Evolutionary conservation across 441 rosid genomes (phyloP).

Genomic region (Bocquillonia castaneifolia): DNA sequence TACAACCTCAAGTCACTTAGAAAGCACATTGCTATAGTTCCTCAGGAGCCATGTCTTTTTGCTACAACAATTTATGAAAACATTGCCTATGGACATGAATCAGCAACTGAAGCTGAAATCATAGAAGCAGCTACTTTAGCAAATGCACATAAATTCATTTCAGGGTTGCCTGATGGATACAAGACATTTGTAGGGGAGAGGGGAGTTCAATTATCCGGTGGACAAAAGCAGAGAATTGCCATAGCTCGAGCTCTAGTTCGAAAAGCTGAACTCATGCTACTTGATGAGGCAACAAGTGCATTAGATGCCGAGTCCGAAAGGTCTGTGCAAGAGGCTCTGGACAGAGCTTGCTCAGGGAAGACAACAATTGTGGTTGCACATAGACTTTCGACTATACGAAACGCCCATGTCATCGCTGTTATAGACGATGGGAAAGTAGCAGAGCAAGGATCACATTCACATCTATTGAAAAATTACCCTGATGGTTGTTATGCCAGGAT

Average conservation of each 20-base stretch:
- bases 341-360: constrained; percentile 81
- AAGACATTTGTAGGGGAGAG: constrained; percentile 86
- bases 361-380: constrained; percentile 92
- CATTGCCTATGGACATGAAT: constrained; percentile 89
- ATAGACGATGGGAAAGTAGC: constrained; percentile 94
- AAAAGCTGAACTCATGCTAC: constrained; percentile 89
- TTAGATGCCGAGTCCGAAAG: constrained; percentile 91
- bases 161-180: constrained; percentile 80
- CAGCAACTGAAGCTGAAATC: constrained; percentile 81
- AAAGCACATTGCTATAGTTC: constrained; percentile 88
- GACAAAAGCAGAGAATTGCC: constrained; percentile 93
- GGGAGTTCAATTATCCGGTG: constrained; percentile 92
- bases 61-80: constrained; percentile 81
- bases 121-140: constrained; percentile 89
- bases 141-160: constrained; percentile 91
- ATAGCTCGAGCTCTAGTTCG: constrained; percentile 80
- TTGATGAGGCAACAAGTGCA: constrained; percentile 97
- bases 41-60: constrained; percentile 95
- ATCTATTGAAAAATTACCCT: constrained; percentile 78
- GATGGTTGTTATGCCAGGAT: constrained; percentile 90
- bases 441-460: constrained; percentile 93
- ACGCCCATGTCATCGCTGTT: constrained; percentile 81
- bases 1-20: constrained; percentile 89
- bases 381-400: constrained; percentile 78
- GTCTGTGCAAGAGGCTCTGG: constrained; percentile 90